A percentile compares a stretch with the other conserved stretches of the same genome.
Evolutionary conservation across 768 basidiomycete genomes (phyloP).

Genomic region (Suillus weaverae): DNA sequence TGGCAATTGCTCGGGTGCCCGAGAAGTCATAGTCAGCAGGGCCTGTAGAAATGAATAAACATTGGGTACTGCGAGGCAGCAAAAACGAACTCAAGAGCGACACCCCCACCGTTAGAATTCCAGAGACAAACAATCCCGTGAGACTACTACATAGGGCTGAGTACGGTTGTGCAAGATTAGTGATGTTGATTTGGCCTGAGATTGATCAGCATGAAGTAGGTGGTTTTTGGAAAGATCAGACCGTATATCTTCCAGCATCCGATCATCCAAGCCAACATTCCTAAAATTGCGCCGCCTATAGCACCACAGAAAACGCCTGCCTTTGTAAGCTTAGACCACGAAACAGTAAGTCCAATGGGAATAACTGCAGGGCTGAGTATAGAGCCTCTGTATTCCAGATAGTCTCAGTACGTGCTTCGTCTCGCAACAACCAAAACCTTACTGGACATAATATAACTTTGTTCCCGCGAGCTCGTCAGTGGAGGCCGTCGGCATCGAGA

Average conservation of each 20-base stretch:
- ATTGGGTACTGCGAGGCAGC: neutral
- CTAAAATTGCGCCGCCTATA: slow-evolving; percentile 40
- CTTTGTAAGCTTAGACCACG: slow-evolving; percentile 45
- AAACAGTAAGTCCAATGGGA: slow-evolving; percentile 47
- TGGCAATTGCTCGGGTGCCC: slow-evolving; percentile 35
- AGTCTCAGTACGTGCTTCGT: neutral
- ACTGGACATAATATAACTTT: slow-evolving; percentile 49
- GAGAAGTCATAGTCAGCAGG: slow-evolving; percentile 41
- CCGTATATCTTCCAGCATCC: slow-evolving; percentile 52
- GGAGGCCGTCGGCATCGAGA: neutral
- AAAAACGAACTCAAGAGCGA: slow-evolving; percentile 34
- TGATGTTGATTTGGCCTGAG: slow-evolving; percentile 36
- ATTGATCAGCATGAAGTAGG: neutral
- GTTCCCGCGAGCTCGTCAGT: slow-evolving; percentile 6
- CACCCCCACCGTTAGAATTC: slow-evolving; percentile 35
- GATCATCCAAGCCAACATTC: slow-evolving; percentile 53
- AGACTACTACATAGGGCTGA: slow-evolving; percentile 41
- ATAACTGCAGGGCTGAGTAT: slow-evolving; percentile 51
- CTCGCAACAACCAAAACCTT: slow-evolving; percentile 11
- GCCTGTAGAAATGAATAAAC: slow-evolving; percentile 17
- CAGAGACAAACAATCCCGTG: slow-evolving; percentile 39
- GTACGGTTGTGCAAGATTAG: slow-evolving; percentile 39
- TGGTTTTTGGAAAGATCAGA: slow-evolving; percentile 11
- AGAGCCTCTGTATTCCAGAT: slow-evolving; percentile 39
- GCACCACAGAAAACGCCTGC: slow-evolving; percentile 42